A percentile compares a stretch with the other conserved stretches of the same genome.
Conservation (phyloP, 2,329 filamentous ascomycete species). For the Cladophialophora carrionii region DNA sequence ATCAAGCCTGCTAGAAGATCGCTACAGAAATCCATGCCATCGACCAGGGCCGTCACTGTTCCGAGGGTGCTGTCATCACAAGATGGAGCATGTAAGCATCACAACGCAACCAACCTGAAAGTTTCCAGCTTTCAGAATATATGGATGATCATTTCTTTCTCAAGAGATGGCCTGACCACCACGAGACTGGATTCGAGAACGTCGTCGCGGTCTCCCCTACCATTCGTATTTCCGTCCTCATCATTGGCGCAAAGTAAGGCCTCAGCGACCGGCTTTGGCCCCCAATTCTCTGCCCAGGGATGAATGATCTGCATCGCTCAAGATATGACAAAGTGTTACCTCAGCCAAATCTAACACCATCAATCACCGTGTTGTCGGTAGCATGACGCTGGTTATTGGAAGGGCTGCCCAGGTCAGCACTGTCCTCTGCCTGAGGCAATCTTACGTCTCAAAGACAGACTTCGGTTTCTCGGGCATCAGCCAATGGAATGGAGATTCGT, state of each 20-base stretch:
- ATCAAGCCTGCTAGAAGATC: background rate
- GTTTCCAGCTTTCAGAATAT: background rate
- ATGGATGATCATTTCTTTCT: background rate
- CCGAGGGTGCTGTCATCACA: background rate
- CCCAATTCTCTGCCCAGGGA: background rate
- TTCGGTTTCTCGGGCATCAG: background rate
- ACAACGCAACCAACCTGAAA: background rate
- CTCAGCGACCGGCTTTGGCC: background rate
- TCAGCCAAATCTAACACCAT: background rate
- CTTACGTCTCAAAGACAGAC: constrained; percentile 1
- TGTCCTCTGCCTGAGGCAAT: constrained; percentile 12
- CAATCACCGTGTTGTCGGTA: background rate
- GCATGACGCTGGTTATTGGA: background rate
- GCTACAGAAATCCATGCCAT: background rate
- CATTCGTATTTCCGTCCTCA: background rate
- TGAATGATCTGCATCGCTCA: background rate
- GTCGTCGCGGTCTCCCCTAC: background rate
- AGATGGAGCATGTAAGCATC: background rate
- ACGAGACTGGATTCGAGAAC: constrained; percentile 1
- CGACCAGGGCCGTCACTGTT: background rate
- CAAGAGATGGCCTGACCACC: background rate
- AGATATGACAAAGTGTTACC: background rate
- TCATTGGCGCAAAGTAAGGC: background rate
- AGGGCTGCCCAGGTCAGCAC: constrained; percentile 2
- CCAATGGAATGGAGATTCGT: background rate